Percentiles rank a stretch among this genome's conserved stretches.
These are phyloP conservation scores for Citrus sp. DNA, from an alignment of 345 rosid species.

Conservation along the genomic window DNA sequence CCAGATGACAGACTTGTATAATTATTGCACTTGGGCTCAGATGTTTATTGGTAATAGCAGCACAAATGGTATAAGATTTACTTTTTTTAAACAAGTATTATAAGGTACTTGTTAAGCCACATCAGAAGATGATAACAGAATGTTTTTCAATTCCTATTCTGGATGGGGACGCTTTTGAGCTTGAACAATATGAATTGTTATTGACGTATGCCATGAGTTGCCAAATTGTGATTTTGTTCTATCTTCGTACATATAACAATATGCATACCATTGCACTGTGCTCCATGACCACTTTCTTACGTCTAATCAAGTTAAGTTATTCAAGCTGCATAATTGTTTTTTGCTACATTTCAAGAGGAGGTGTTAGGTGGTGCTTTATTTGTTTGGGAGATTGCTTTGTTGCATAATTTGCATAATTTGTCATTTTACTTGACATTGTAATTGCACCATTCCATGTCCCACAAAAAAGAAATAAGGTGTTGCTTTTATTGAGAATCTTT, in stretches of 20 bases:
- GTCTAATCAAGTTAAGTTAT: background rate
- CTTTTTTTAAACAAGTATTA: background rate
- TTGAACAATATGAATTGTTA: background rate
- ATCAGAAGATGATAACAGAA: background rate
- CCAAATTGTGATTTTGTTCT: background rate
- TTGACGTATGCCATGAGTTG: background rate
- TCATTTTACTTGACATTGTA: background rate
- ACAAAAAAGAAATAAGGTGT: background rate
- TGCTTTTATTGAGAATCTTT: conserved; percentile 2
- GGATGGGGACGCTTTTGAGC: background rate
- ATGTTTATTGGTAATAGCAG: background rate
- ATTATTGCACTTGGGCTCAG: background rate
- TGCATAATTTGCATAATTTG: background rate
- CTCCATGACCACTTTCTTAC: background rate
- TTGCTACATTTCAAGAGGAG: background rate
- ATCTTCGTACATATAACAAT: background rate
- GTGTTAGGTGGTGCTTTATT: background rate
- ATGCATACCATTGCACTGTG: background rate
- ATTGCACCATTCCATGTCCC: background rate
- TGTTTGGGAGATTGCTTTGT: background rate
- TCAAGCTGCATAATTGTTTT: background rate
- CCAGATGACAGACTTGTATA: background rate
- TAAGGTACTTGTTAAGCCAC: background rate
- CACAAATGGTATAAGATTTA: background rate
- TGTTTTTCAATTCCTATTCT: background rate